A percentile compares a stretch with the other conserved stretches of the same genome.
Conservation (phyloP, 192 early-diverging fungal species). For the Coemansia sp. region DNA sequence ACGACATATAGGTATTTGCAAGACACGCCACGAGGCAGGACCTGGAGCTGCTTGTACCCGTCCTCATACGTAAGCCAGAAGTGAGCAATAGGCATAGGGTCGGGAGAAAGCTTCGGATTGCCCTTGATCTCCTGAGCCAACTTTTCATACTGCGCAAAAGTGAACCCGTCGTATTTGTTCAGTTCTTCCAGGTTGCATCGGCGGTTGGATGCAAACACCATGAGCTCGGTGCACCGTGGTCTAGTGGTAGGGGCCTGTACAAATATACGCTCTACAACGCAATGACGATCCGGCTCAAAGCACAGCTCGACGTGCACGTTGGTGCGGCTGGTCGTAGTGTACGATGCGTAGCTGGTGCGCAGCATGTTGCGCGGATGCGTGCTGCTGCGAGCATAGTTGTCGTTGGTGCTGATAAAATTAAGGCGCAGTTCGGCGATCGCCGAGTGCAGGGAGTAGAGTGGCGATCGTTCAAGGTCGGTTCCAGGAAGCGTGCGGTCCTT, state of each 20-base stretch:
- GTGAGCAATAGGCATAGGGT: conserved; percentile 51
- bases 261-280: conserved; percentile 34
- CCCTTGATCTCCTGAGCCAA: conserved; percentile 10
- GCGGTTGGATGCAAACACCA: conserved; percentile 50
- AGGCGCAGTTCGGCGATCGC: conserved; percentile 12
- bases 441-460: conserved; percentile 19
- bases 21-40: conserved; percentile 36
- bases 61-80: conserved; percentile 49
- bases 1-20: conserved; percentile 50
- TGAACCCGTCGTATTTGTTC: conserved; percentile 40
- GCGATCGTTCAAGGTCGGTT: conserved; percentile 9
- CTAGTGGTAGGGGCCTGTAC: conserved; percentile 25
- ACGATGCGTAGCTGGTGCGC: conserved; percentile 11
- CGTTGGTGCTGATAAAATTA: conserved; percentile 22
- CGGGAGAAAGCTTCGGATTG: neutral
- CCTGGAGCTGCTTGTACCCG: conserved; percentile 40
- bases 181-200: conserved; percentile 34
- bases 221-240: conserved; percentile 45
- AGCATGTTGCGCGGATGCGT: conserved; percentile 28
- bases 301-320: conserved; percentile 49
- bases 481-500: conserved; percentile 8
- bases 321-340: conserved; percentile 13
- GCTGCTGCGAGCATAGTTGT: conserved; percentile 30
- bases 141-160: conserved; percentile 49
- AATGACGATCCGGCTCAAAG: conserved; percentile 15